These are phyloP conservation scores for Sindora glabra DNA, from an alignment of 306 rosid genomes.

Conservation along the genomic window DNA sequence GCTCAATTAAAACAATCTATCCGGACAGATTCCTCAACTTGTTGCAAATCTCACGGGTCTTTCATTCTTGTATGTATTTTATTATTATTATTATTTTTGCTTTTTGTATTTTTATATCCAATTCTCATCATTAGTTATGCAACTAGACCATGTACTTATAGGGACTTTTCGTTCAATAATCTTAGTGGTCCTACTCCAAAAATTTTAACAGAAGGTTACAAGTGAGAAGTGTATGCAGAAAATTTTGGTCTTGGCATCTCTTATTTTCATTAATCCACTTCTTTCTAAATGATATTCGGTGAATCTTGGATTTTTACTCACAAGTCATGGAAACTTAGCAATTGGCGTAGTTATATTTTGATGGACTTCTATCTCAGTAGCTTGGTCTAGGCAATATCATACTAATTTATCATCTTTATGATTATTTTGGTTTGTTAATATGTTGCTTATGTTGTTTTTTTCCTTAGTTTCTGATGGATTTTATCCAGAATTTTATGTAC, in stretches of 20 bases:
- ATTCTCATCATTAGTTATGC: neutral
- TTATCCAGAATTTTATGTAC: too few species aligned
- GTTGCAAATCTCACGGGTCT: slow-evolving; percentile 79
- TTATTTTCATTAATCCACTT: neutral
- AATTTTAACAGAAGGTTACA: slow-evolving; percentile 79
- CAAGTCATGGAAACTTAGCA: neutral
- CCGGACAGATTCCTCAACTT: slow-evolving; percentile 73
- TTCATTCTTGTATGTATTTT: slow-evolving; percentile 61
- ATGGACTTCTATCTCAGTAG: neutral
- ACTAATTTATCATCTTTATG: neutral
- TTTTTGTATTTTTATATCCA: slow-evolving; percentile 2
- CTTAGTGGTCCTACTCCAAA: slow-evolving; percentile 87
- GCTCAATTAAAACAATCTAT: slow-evolving; percentile 71
- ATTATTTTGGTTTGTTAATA: neutral
- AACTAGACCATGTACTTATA: slow-evolving; percentile 20
- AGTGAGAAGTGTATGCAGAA: slow-evolving; percentile 44
- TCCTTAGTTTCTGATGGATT: neutral
- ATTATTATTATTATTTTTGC: too few species aligned
- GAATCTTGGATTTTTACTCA: neutral
- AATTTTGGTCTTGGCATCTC: neutral
- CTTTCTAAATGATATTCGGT: neutral
- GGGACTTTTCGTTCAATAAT: slow-evolving; percentile 91
- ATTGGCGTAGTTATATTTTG: neutral
- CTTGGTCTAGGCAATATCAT: neutral
- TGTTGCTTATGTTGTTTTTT: neutral